Conservation (phyloP, 2,329 filamentous ascomycete genomes). For the Apiospora kogelbergensis region DNA sequence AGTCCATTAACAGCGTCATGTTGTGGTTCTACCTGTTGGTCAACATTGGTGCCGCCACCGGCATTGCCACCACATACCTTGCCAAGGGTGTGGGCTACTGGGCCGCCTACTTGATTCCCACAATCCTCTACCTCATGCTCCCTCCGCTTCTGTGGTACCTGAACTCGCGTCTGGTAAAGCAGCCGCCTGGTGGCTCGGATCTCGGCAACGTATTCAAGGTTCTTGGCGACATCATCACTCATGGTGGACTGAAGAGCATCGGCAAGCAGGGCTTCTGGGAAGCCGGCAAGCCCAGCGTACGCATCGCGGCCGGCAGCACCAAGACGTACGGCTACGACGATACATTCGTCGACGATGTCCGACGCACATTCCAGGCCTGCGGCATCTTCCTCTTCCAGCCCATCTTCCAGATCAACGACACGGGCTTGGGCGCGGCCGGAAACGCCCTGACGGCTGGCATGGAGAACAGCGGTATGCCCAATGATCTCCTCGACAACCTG, state of each 20-base stretch:
- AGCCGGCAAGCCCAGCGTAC: conserved; percentile 55
- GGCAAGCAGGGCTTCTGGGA: conserved; percentile 56
- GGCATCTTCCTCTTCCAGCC: conserved; percentile 59
- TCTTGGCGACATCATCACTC: conserved; percentile 34
- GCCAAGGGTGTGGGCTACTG: conserved; percentile 53
- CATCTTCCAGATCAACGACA: conserved; percentile 44
- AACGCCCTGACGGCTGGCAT: conserved; percentile 44
- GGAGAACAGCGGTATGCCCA: conserved; percentile 47
- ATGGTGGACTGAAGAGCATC: conserved; percentile 38
- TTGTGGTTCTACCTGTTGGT: conserved; percentile 56
- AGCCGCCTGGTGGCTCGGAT: conserved; percentile 46
- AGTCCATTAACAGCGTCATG: conserved; percentile 68
- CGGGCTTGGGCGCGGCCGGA: conserved; percentile 45
- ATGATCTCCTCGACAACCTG: conserved; percentile 61
- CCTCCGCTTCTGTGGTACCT: conserved; percentile 43
- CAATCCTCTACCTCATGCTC: conserved; percentile 31
- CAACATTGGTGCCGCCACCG: conserved; percentile 38
- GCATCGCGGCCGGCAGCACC: conserved; percentile 41
- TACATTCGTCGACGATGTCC: conserved; percentile 65
- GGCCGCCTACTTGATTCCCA: conserved; percentile 47
- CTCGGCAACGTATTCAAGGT: conserved; percentile 43
- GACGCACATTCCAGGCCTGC: conserved; percentile 58
- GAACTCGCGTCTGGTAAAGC: conserved; percentile 40
- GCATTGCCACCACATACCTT: conserved; percentile 49
- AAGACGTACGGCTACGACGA: conserved; percentile 56